Evolutionary conservation across 176 grass and related monocot genomes (phyloP), one percentile per base, ranked within the genome.

Genomic region (Ensete ventricosum): DNA sequence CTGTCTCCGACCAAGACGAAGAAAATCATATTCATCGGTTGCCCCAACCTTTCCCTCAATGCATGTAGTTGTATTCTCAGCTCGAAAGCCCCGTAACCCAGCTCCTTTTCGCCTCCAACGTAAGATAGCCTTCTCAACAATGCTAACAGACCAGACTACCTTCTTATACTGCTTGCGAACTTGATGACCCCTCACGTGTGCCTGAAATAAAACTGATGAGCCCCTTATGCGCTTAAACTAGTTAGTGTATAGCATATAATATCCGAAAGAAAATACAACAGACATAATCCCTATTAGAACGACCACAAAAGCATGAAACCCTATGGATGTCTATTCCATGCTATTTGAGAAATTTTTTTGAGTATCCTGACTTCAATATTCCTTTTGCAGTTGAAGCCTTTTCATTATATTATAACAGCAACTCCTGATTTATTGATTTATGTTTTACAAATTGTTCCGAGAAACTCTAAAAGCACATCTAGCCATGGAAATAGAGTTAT

Each of bases 81-180:
- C 83, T 54, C 75, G 82, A 85, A 99, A 99, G 22, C 95, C 95
- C 1, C 90, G 90, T 64, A 99, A 66, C 58, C 90, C 95, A 64
- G 82, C 77, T 55, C 90, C 84, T 80, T 76, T 85, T 48, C 88
- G 77, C 76, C 90, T 88, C 95, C 95, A 99, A 7, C 95, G 90
- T 65, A 99, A 76, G 78, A 99, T 94, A 58, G 88, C 75, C 75
- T 98, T 98, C 74, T 99, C 95, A 52, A 94, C 88, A 80, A 99
- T 87, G 75, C 95, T 86, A 75, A 94, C 88, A 55, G 95, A 91
- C 95, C 95, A 99, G 50, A 91, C 12, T 69, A 99, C 86, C 76
- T 91, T 94, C n/a, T 81, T 81, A 80, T 99, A 99, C 55, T 81
- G 67, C 55, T 69, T 78, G 53, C 62, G 81, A 25, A 81, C 24